A percentile compares a stretch with the other conserved stretches of the same genome.
phyloP scores from a whole-genome alignment of 257 asterid species.

The Ballota nigra region DNA sequence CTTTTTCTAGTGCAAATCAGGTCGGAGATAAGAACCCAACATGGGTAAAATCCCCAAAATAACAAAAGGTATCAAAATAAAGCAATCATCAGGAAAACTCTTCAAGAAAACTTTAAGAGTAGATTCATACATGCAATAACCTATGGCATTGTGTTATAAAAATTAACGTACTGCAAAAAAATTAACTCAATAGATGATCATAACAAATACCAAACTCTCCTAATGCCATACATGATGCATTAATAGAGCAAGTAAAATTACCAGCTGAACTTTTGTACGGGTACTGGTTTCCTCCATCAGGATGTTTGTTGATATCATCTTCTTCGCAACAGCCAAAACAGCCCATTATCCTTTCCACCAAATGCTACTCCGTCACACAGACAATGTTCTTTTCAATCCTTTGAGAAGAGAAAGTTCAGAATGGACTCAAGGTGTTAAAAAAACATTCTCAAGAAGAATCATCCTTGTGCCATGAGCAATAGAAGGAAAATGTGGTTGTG shows the following conservation, averaged over 20 bases:
- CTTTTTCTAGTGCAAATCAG: background rate
- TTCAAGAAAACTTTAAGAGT: background rate
- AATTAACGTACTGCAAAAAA: too few species aligned
- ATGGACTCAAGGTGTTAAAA: background rate
- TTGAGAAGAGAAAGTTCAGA: constrained; percentile 16
- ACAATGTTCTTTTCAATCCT: constrained; percentile 14
- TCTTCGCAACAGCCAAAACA: constrained; percentile 73
- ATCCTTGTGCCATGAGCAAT: background rate
- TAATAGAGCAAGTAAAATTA: constrained; percentile 28
- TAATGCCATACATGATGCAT: background rate
- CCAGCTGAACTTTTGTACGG: constrained; percentile 52
- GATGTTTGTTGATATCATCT: constrained; percentile 48
- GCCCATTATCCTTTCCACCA: constrained; percentile 45
- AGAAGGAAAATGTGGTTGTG: background rate
- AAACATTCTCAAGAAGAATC: background rate
- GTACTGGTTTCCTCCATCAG: constrained; percentile 58
- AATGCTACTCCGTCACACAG: constrained; percentile 4
- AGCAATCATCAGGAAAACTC: background rate
- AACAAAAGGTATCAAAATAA: background rate
- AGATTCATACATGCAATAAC: background rate
- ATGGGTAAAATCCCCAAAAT: background rate
- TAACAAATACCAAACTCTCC: too few species aligned
- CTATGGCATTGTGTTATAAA: too few species aligned
- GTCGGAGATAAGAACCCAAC: background rate
- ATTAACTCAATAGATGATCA: too few species aligned